Evolutionary conservation across 73 alveolate species (phyloP), one percentile per base, ranked within the genome.

Genomic region (Paramecium pentaurelia): DNA sequence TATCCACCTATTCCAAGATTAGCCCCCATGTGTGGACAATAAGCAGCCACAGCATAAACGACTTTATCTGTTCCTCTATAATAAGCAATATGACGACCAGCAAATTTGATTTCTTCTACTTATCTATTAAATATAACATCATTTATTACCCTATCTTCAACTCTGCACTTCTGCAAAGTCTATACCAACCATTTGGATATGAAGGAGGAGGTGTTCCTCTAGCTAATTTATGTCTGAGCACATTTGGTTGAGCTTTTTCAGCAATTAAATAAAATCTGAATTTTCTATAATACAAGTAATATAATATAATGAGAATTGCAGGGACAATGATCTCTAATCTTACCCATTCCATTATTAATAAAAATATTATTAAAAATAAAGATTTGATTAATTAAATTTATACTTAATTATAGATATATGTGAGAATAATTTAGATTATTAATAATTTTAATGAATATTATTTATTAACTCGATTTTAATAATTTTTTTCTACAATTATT

Each of bases 11-110:
- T 44, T 32, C 93, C 96, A 47, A 93, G 68, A 75, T 93, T 89
- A 28, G 96, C 96, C 11, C 96, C 96, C 93, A 80, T 91, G 16
- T 93, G 96, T 18, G 96, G 77, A 73, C 96, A 93, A 40, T 86
- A 93, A 16, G 96, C 96, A 90, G 93, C 92, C 7, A 93, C 27
- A 22, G 95, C 95, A 86, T 93, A 93, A 20, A 93, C 94, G 5
- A 49, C 42, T 32, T 92, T 92, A 92, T 89, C 95, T 20, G 40
- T 42, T 28, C 96, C 96, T 34, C 96, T 92, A 71, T 71, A 93
- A 12, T 89, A 68, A 11, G 87, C 92, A 11, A 93, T 91, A 32
- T 93, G 87, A 44, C 93, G 59, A 12, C 95, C 96, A 32, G 71
- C 38, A 92, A 71, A 20, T 34, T 93, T 83, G 25, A 32, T 59